Evolutionary conservation across 805 yeast species (phyloP).

Genomic region (Candida ortonii): DNA sequence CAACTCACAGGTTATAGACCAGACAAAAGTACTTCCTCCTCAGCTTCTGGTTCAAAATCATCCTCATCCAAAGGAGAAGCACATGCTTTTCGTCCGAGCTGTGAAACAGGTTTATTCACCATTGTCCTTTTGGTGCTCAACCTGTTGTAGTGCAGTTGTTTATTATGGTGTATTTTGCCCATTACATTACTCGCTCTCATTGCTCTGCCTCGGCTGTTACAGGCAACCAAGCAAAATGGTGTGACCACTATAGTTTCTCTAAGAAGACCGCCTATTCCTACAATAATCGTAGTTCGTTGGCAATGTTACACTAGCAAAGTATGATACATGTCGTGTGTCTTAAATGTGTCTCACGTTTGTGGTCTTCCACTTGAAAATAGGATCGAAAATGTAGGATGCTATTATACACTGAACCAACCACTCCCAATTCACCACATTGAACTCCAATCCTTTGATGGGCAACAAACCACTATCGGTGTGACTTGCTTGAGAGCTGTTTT

Average conservation of each 20-base stretch:
- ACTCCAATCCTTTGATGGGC: conserved; percentile 3
- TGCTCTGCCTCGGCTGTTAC: no score
- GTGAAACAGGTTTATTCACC: no score
- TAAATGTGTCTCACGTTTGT: conserved; percentile 8
- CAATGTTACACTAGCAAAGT: neutral
- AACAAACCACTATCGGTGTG: neutral
- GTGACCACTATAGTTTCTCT: no score
- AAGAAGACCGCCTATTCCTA: no score
- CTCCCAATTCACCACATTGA: conserved; percentile 52
- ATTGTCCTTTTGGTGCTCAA: conserved; percentile 7
- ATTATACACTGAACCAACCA: conserved; percentile 67
- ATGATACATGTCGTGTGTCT: neutral
- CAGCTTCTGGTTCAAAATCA: conserved; percentile 15
- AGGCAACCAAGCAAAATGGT: no score
- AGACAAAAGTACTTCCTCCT: conserved; percentile 1
- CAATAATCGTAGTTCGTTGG: no score
- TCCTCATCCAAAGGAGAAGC: conserved; percentile 3
- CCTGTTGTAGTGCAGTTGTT: no score
- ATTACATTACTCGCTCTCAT: no score
- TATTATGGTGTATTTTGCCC: no score
- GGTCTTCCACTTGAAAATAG: conserved; percentile 24
- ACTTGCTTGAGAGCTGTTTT: neutral
- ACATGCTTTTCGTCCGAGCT: no score
- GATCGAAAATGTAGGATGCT: conserved; percentile 16
- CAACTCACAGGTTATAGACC: neutral